A percentile compares a stretch with the other conserved stretches of the same genome.
phyloP scores from a whole-genome alignment of 345 rosid genomes.

The Citrus glauca region DNA sequence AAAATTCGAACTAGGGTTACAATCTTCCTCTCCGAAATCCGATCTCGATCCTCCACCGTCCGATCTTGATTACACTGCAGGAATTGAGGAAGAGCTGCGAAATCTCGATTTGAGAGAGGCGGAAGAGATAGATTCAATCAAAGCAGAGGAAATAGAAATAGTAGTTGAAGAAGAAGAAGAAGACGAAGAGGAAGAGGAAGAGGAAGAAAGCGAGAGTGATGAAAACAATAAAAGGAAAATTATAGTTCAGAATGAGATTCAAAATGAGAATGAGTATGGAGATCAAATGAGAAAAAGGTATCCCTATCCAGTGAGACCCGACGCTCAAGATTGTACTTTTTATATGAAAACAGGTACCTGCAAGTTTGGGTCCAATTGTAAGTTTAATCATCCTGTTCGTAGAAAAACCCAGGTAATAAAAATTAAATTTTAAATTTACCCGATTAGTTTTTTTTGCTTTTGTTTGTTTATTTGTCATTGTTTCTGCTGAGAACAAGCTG shows the following conservation, averaged over 20 bases:
- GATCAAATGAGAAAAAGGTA: constrained; percentile 23
- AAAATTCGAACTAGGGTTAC: constrained; percentile 8
- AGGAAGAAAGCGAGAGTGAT: constrained; percentile 4
- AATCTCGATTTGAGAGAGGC: constrained; percentile 32
- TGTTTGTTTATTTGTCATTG: not conserved
- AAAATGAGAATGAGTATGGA: constrained; percentile 10
- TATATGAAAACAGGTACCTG: constrained; percentile 81
- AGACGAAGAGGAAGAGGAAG: not conserved
- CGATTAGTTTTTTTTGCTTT: not conserved
- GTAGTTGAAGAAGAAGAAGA: no score
- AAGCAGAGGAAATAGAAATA: not conserved
- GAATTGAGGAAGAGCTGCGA: constrained; percentile 16
- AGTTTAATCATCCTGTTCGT: constrained; percentile 78
- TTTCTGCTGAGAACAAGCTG: not conserved
- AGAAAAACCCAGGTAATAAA: constrained; percentile 49
- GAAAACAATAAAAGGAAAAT: constrained; percentile 11
- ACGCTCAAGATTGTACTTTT: constrained; percentile 77
- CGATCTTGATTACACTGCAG: constrained; percentile 30
- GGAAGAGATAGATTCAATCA: constrained; percentile 1
- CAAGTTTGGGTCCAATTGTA: constrained; percentile 82
- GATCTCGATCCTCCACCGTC: constrained; percentile 22
- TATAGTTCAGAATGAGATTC: constrained; percentile 6
- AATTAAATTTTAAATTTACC: not conserved
- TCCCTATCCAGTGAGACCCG: constrained; percentile 72
- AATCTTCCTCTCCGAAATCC: constrained; percentile 1